phyloP scores from a whole-genome alignment of 2,329 filamentous ascomycete genomes.

The Trichoderma sp. region DNA sequence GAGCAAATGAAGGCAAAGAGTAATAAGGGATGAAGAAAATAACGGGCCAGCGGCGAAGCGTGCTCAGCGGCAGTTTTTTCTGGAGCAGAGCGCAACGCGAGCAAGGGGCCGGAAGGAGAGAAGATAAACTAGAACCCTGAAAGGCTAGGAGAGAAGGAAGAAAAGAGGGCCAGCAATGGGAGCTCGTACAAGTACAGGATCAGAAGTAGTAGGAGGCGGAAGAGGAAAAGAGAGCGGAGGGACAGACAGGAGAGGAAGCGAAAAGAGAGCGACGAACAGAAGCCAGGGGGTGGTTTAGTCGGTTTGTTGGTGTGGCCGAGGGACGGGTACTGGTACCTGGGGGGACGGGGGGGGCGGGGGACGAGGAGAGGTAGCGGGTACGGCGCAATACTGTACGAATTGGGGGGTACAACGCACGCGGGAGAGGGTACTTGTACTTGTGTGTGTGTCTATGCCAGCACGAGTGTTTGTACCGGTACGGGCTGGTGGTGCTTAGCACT shows the following conservation, averaged over 20 bases:
- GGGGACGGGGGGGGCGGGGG: neutral
- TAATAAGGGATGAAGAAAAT: constrained; percentile 21
- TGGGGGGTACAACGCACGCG: neutral
- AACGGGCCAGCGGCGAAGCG: constrained; percentile 16
- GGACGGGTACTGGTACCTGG: neutral
- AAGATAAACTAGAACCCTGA: constrained; percentile 19
- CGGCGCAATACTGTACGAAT: neutral
- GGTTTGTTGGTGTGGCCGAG: constrained; percentile 8
- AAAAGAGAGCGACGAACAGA: constrained; percentile 27
- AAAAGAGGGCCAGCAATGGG: constrained; percentile 26
- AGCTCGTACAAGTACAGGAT: constrained; percentile 21
- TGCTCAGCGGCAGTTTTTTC: constrained; percentile 12
- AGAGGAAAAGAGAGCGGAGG: constrained; percentile 33
- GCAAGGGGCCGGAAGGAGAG: constrained; percentile 13
- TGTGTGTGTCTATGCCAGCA: neutral
- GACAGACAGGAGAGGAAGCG: constrained; percentile 32
- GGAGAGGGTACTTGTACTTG: neutral
- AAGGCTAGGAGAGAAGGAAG: constrained; percentile 15
- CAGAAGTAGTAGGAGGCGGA: constrained; percentile 36
- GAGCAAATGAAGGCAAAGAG: constrained; percentile 18
- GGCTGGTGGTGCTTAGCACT: neutral
- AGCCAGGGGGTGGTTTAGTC: constrained; percentile 16
- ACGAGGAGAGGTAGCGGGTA: neutral
- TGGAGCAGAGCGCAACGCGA: constrained; percentile 18
- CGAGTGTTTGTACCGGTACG: neutral